Evolutionary conservation across 2,329 filamentous ascomycete species (phyloP), one percentile per base, ranked within the genome.

Genomic region (Penicillium frequentans): DNA sequence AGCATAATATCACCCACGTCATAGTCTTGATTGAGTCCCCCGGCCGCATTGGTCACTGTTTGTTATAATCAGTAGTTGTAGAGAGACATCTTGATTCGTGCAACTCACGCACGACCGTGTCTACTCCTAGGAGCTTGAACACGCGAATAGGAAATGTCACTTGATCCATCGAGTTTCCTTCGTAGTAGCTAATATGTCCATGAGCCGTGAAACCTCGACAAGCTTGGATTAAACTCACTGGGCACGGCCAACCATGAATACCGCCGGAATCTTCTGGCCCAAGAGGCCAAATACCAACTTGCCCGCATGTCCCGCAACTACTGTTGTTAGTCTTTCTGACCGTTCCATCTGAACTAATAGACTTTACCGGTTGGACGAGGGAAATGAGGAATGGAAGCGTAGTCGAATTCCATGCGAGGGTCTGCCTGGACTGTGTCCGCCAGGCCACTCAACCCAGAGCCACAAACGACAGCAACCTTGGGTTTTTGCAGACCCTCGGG

Each of bases 91-190:
- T 14, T 24, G 52, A 26, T 49, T 27, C 47, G 23, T 49, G 31
- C 29, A 52, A 73, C 71, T 64, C 67, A 84, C 82, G 78, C 61
- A 86, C 79, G 64, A 88, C 79, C 2, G 81, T 84, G 61, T 86
- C 78, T 21, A 88, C 78, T 24, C 84, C 86, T 10, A 89, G 72
- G 0, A 84, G 70, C 64, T 85, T 86, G 74, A 88, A 85, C 6
- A 89, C 82, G 52, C 86, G 80, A 11, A 86, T 82, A 26, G 86
- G 85, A 65, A 88, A 87, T 26, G 86, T 86, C 37, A 86, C 81
- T 47, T 80, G 76, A 53, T 86, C 79, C 74, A 88, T 86, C 2
- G 81, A 80, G 67, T 89, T 83, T 33, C 86, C 86, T 73, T 89
- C 86, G 68, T 88, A 89, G 74, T 86, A 88, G 72, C 86, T 87